Base-by-base conservation (phyloP, 2,329 filamentous ascomycete genomes). In the Lithohypha guttulata region DNA sequence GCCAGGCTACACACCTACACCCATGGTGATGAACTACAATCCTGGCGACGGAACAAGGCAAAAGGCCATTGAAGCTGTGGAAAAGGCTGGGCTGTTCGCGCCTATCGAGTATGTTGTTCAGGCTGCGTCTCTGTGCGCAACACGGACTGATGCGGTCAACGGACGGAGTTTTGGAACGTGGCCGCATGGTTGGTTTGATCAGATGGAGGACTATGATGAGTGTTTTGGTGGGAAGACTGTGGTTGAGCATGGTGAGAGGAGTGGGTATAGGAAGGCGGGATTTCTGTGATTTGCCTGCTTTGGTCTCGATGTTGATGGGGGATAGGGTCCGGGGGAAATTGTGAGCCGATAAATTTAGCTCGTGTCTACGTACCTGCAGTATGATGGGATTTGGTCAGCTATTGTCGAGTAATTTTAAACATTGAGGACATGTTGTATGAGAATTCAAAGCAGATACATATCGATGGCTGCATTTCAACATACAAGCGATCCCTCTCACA, bases 1-100 rank as follows among this genome's bases (percentile, higher is more conserved):
- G 0, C 65, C 64, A 6, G 66, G 63, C 51, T 68, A 39, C 27
- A 39, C 35, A 11, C 26, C 6, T 6, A 39, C 26, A 14, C 26
- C 35, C 2, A 39, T 39, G 35, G 18, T 22, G 3, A n/a, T 31
- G 26, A 20, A n/a, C 6, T 11, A 19, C 7, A 18, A 28, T 11
- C 23, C 11, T 3, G 26, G 17, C 14, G 14, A 8, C 4, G 23
- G 35, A 2, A 5, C 25, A 2, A 10, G 19, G 19, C 15, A 31
- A 11, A 21, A 23, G 6, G 7, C 17, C 5, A 6, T 39, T 19
- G 19, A 39, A 4, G 2, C 7, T 4, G 18, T 39, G 5, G 15
- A 4, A 4, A 13, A 39, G 17, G 22, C 30, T 22, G 19, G 18
- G 6, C 9, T 29, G 17, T 39, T 13, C 18, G 14, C 15, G n/a